A percentile compares a stretch with the other conserved stretches of the same genome.
Conservation (phyloP, 257 asterid genomes). For the Nemophila menziesii region DNA sequence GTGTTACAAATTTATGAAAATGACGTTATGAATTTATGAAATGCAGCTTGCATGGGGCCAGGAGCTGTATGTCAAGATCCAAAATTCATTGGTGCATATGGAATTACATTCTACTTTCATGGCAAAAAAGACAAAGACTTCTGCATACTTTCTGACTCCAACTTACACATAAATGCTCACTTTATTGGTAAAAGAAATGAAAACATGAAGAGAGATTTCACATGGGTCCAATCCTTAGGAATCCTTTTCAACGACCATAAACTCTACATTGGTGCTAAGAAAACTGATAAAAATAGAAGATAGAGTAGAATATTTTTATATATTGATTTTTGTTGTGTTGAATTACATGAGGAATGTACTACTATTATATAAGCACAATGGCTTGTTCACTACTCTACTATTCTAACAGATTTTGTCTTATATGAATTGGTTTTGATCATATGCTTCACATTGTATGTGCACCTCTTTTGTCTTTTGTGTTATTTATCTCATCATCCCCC, state of each 20-base stretch:
- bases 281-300: too few species aligned
- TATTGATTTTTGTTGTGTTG: too few species aligned
- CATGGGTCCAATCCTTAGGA: constrained; percentile 82
- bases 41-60: constrained; percentile 62
- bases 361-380: too few species aligned
- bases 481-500: too few species aligned
- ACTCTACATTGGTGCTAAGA: constrained; percentile 44
- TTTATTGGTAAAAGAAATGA: constrained; percentile 56
- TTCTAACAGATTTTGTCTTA: too few species aligned
- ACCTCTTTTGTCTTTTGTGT: too few species aligned
- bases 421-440: too few species aligned
- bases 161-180: constrained; percentile 76
- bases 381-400: too few species aligned
- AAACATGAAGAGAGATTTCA: constrained; percentile 71
- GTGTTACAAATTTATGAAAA: too few species aligned
- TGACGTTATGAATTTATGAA: constrained; percentile 15
- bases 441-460: too few species aligned
- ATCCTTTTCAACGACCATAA: constrained; percentile 51
- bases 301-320: too few species aligned
- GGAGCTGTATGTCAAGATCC: constrained; percentile 93
- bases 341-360: too few species aligned
- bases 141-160: constrained; percentile 60
- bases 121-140: constrained; percentile 56
- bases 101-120: constrained; percentile 79
- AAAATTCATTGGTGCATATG: constrained; percentile 67